Conservation (phyloP, 2,329 filamentous ascomycete species). For the Aspergillus tamarii region DNA sequence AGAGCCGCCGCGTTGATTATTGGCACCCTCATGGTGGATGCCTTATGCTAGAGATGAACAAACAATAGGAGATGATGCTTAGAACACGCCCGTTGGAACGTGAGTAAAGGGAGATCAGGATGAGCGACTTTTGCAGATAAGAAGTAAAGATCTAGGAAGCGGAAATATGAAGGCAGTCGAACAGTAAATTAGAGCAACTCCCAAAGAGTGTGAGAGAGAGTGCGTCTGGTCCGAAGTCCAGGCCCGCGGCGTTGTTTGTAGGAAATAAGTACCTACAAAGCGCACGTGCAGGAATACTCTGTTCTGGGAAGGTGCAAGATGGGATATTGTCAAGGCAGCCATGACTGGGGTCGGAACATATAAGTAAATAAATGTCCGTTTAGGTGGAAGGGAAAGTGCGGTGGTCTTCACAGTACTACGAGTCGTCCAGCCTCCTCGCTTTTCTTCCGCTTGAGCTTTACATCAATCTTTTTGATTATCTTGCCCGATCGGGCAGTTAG, state of each 20-base stretch:
- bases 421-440: constrained; percentile 25
- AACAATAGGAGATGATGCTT: constrained; percentile 2
- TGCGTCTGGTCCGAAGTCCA: not conserved
- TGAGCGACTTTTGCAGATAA: not conserved
- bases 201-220: not conserved
- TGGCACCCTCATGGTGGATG: constrained; percentile 37
- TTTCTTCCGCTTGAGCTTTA: constrained; percentile 10
- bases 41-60: constrained; percentile 1
- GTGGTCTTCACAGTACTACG: not conserved
- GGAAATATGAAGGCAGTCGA: not conserved
- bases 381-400: not conserved
- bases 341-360: not conserved
- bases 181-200: not conserved
- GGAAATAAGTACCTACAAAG: not conserved
- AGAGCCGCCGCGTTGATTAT: constrained; percentile 28
- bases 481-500: constrained; percentile 13
- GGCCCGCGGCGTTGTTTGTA: not conserved
- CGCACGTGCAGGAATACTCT: not conserved
- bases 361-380: not conserved
- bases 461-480: constrained; percentile 6
- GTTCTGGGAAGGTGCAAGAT: not conserved
- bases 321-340: constrained; percentile 1
- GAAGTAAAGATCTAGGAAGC: not conserved
- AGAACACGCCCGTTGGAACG: constrained; percentile 10
- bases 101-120: not conserved